Conservation (phyloP, 129 eudicot species). For the Apium graveolens region DNA sequence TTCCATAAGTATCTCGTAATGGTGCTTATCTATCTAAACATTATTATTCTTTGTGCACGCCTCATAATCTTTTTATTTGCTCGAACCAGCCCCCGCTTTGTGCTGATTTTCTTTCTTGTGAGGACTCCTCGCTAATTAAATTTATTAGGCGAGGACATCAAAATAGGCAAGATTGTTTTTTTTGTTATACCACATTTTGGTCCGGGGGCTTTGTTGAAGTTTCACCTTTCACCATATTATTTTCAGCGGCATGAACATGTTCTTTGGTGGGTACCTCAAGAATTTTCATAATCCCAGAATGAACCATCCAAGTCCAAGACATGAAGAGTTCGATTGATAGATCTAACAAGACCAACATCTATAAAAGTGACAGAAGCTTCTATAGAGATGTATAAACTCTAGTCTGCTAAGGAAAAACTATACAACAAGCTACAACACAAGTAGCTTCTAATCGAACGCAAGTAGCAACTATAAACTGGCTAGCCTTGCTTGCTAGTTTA, state of each 20-base stretch:
- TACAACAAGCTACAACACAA: no score
- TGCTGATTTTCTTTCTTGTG: no score
- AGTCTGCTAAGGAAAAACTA: no score
- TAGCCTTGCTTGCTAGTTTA: constrained; percentile 65
- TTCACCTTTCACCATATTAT: constrained; percentile 42
- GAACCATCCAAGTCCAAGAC: constrained; percentile 83
- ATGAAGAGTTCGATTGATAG: constrained; percentile 61
- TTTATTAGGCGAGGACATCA: no score
- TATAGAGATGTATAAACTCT: constrained; percentile 61
- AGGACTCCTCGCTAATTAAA: no score
- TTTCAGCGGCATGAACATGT: constrained; percentile 78
- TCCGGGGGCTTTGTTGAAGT: constrained; percentile 50
- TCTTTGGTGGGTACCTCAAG: constrained; percentile 85
- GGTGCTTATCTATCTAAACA: neutral
- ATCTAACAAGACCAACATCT: constrained; percentile 75
- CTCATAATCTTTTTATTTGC: no score
- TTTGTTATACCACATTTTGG: constrained; percentile 26
- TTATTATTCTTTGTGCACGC: constrained; percentile 20
- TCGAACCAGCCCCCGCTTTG: no score
- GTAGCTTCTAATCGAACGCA: constrained; percentile 90
- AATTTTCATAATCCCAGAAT: constrained; percentile 72
- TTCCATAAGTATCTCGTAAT: neutral
- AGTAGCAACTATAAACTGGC: constrained; percentile 85
- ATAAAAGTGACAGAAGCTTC: constrained; percentile 91
- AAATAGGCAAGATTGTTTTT: no score